Percentiles rank a stretch among this genome's conserved stretches.
phyloP scores from a whole-genome alignment of 2,329 filamentous ascomycete species.

The Nectriaceae sp. region DNA sequence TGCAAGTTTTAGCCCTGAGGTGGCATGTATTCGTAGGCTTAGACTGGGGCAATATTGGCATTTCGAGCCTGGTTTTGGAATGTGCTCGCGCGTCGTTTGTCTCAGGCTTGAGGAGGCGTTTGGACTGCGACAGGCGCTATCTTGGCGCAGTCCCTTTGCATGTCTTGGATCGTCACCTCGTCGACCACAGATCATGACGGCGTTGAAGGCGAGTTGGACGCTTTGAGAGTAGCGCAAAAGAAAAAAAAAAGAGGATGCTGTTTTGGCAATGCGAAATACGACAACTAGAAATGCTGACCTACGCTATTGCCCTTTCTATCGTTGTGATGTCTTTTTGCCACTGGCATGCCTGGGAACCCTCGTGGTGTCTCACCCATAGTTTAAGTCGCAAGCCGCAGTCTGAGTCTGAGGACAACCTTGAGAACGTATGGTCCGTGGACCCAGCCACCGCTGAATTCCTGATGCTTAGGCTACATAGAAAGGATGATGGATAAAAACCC shows the following conservation, averaged over 20 bases:
- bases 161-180: constrained; percentile 11
- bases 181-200: not conserved
- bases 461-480: no score
- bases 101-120: constrained; percentile 12
- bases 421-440: constrained; percentile 21
- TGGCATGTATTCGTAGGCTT: constrained; percentile 16
- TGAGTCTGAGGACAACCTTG: constrained; percentile 13
- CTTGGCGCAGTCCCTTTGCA: constrained; percentile 11
- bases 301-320: not conserved
- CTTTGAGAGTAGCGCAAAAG: not conserved
- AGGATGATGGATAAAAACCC: constrained; percentile 24
- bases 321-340: not conserved
- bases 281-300: not conserved
- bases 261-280: not conserved
- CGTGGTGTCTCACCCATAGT: constrained; percentile 23
- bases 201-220: not conserved
- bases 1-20: constrained; percentile 15
- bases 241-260: not conserved
- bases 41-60: constrained; percentile 13
- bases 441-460: constrained; percentile 22
- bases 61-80: constrained; percentile 24
- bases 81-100: constrained; percentile 19
- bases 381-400: constrained; percentile 1
- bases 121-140: constrained; percentile 15
- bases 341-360: constrained; percentile 10